Base-by-base conservation (phyloP, 495 filamentous ascomycete genomes). In the Saxispiralis lemnorum region DNA sequence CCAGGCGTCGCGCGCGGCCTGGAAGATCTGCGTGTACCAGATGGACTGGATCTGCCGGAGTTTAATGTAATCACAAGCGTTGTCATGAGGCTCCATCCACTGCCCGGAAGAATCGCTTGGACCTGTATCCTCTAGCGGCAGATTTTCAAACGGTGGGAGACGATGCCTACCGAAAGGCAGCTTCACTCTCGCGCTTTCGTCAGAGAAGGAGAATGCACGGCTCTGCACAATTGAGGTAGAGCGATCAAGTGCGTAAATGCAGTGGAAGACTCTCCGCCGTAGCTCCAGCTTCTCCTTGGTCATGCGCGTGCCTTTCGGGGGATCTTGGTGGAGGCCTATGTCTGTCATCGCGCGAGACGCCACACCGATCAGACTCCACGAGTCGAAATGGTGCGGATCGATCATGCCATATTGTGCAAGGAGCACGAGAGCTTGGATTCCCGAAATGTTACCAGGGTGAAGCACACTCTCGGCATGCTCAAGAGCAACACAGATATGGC, bases 281-380 rank as follows among this genome's bases (percentile, higher is more conserved):
- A 81, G 64, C 46, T 92, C 82, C 31, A 89, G 59, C 31, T 73
- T 72, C 10, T 75, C 62, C 38, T 71, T 70, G 41, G 78, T 70
- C 21, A 70, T 66, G 12, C 72, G 49, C 13, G 73, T 64, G 43
- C 75, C 74, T 34, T 72, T 64, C n/a, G 79, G 73, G 0, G 83
- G 81, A 43, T 93, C 85, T 58, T 93, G 84, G 56, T 94, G 88
- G 35, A 88, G 69, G 2, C 88, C 88, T 16, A 93, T 63, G 63
- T 96, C 88, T 28, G 93, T 68, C 54, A 83, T 77, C 16, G 79
- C 81, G 39, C 87, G 73, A 33, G 79, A 81, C 13, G 85, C 83
- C 55, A 87, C 81, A 19, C 86, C 88, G 41, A 93, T 79, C 40
- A 94, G 58, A 45, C 84, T 83, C 84, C 88, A 94, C 53, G 76